These are phyloP conservation scores for Aleurites moluccanus DNA, from an alignment of 441 rosid genomes.

Conservation along the genomic window DNA sequence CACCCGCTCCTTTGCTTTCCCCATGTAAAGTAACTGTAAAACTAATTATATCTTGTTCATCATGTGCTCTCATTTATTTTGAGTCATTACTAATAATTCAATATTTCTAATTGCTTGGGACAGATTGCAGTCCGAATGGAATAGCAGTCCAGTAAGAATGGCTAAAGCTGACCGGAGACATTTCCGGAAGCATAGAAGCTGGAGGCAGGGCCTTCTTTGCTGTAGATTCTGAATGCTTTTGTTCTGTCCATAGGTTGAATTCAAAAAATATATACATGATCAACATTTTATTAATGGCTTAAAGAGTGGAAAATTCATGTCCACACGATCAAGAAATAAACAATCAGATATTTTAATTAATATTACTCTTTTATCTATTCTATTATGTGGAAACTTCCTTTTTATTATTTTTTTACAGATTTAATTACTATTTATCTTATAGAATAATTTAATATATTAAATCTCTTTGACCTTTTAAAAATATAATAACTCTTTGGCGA, in stretches of 20 bases:
- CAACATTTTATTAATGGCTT: constrained; percentile 15
- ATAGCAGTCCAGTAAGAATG: constrained; percentile 89
- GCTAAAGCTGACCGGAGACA: constrained; percentile 62
- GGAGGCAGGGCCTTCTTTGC: constrained; percentile 72
- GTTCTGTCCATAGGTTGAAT: constrained; percentile 28
- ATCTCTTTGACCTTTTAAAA: too few species aligned
- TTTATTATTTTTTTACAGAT: too few species aligned
- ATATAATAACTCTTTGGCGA: too few species aligned
- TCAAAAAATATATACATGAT: constrained; percentile 9
- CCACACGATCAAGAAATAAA: too few species aligned
- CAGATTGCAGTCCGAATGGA: constrained; percentile 90
- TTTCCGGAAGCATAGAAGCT: constrained; percentile 50
- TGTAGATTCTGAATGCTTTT: constrained; percentile 68
- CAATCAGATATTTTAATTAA: too few species aligned
- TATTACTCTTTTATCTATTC: too few species aligned
- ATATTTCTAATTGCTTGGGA: neutral
- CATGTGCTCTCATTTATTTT: neutral
- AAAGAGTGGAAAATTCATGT: too few species aligned
- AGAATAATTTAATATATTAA: too few species aligned
- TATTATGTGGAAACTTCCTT: too few species aligned
- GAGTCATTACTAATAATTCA: neutral
- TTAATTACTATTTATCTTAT: too few species aligned
- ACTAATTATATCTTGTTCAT: neutral
- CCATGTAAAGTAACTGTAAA: constrained; percentile 43
- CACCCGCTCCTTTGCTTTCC: constrained; percentile 89